Evolutionary conservation across 139 green algal genomes (phyloP).

Genomic region (Micractinium sp.): DNA sequence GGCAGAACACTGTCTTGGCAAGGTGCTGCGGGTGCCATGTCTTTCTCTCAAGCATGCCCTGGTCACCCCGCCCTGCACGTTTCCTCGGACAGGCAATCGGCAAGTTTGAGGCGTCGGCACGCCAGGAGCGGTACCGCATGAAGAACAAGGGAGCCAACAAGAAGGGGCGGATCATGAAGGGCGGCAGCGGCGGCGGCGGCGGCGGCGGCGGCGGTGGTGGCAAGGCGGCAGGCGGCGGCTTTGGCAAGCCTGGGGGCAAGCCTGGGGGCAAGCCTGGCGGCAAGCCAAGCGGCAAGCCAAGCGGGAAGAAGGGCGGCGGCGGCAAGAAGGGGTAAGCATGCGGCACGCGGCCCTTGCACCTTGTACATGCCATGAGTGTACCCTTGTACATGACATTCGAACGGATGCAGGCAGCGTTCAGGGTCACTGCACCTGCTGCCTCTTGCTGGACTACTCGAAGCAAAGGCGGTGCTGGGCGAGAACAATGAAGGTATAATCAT

Average conservation of each 20-base stretch:
- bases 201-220: not conserved
- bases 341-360: not conserved
- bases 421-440: too few species aligned
- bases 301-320: conserved; percentile 6
- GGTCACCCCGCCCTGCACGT: too few species aligned
- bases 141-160: conserved; percentile 57
- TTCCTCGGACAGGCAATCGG: conserved; percentile 40
- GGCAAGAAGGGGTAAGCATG: not conserved
- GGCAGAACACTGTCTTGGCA: too few species aligned
- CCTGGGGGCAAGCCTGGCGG: conserved; percentile 1
- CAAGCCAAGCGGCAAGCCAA: not conserved
- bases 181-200: conserved; percentile 30
- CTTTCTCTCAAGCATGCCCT: too few species aligned
- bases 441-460: too few species aligned
- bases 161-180: conserved; percentile 30
- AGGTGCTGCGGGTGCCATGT: too few species aligned
- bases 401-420: too few species aligned
- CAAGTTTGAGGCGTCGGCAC: conserved; percentile 58
- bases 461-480: too few species aligned
- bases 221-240: not conserved
- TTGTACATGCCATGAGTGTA: too few species aligned
- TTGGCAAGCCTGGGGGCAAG: conserved; percentile 5
- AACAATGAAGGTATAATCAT: too few species aligned
- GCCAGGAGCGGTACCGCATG: conserved; percentile 50
- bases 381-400: too few species aligned